A percentile compares a stretch with the other conserved stretches of the same genome.
Evolutionary conservation across 2,329 filamentous ascomycete genomes (phyloP).

Genomic region (Grosmannia huntii): DNA sequence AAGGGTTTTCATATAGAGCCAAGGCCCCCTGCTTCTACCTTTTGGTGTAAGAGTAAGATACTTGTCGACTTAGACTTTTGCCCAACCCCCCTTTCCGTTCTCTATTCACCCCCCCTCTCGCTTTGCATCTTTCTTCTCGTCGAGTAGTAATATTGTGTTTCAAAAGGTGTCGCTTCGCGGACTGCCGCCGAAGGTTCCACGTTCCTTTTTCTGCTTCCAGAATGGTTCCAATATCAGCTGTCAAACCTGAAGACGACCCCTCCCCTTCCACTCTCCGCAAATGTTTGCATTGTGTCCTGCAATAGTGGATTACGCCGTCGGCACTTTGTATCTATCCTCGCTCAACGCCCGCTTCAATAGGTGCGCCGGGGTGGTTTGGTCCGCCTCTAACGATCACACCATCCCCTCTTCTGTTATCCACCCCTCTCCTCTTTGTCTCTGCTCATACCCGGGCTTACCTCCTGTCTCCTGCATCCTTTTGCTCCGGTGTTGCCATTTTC

Average conservation of each 20-base stretch:
- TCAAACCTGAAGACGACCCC: neutral
- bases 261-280: neutral
- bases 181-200: neutral
- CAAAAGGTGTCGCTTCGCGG: neutral
- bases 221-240: conserved; percentile 1
- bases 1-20: neutral
- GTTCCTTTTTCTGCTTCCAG: conserved; percentile 2
- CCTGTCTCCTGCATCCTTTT: neutral
- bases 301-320: neutral
- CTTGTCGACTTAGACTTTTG: neutral
- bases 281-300: neutral
- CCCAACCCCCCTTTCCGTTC: neutral
- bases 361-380: neutral
- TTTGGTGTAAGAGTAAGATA: neutral
- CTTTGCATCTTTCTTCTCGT: neutral
- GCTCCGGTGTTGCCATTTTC: neutral
- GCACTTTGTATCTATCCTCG: neutral
- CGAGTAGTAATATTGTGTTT: neutral
- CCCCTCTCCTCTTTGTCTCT: neutral
- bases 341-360: neutral
- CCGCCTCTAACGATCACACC: conserved; percentile 4
- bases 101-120: neutral
- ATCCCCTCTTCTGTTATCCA: neutral
- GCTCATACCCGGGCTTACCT: neutral
- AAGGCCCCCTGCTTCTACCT: neutral